Conservation (phyloP, 331 rosid genomes). For the Rhamnella rubrinervis region DNA sequence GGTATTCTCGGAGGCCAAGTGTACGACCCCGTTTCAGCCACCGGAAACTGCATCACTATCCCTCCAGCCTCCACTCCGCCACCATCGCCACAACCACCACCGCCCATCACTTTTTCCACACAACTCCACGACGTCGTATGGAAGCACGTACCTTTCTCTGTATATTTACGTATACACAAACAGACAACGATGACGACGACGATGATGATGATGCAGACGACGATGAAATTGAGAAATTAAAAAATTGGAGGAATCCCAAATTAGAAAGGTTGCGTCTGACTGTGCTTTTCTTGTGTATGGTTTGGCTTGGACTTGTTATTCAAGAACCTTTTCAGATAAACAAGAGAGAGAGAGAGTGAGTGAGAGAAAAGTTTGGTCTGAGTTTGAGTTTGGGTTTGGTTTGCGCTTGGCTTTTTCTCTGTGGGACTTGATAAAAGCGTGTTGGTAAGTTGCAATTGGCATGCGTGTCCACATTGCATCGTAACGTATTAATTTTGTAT, state of each 20-base stretch:
- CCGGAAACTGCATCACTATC: conserved; percentile 49
- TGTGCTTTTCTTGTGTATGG: not conserved
- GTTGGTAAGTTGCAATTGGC: too few relatives aligned
- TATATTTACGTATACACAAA: not conserved
- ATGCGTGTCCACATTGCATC: too few relatives aligned
- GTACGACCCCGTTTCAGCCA: conserved; percentile 37
- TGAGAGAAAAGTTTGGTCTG: not conserved
- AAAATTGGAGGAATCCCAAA: not conserved
- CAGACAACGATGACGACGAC: not conserved
- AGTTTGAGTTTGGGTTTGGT: conserved; percentile 3
- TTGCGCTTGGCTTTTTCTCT: not conserved
- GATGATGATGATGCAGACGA: not conserved
- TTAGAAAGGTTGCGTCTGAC: not conserved
- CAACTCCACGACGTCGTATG: conserved; percentile 5
- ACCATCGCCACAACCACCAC: not conserved
- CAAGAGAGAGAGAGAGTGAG: conserved; percentile 11
- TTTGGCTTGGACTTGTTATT: not conserved
- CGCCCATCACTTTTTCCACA: not conserved
- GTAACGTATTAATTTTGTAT: too few relatives aligned
- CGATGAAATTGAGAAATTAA: too few relatives aligned
- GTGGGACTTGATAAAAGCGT: not conserved
- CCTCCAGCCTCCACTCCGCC: conserved; percentile 33
- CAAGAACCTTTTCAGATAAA: not conserved
- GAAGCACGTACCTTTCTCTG: not conserved
- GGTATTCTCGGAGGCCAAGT: conserved; percentile 64